These are phyloP conservation scores for Capsella rubella DNA, from an alignment of 441 rosid species.

Conservation along the genomic window DNA sequence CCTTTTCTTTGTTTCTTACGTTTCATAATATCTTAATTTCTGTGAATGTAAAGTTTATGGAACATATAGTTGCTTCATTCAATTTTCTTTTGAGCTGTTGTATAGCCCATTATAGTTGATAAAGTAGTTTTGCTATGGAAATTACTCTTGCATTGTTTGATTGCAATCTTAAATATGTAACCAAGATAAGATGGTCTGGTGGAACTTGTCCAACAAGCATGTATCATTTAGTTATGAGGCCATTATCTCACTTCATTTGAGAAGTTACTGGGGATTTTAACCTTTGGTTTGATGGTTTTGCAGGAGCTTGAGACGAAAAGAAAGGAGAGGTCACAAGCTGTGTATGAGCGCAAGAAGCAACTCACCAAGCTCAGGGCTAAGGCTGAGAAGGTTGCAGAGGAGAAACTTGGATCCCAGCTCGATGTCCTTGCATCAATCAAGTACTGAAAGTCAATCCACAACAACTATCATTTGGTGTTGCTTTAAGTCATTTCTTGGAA, in stretches of 20 bases:
- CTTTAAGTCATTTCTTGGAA: too few species aligned
- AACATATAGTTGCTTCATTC: not conserved
- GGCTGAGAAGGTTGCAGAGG: conserved; percentile 79
- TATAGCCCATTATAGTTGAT: not conserved
- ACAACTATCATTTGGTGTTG: conserved; percentile 6
- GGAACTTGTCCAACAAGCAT: not conserved
- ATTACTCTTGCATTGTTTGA: not conserved
- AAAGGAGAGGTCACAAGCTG: conserved; percentile 77
- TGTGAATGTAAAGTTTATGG: not conserved
- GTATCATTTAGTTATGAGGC: not conserved
- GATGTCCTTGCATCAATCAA: conserved; percentile 64
- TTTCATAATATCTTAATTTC: too few species aligned
- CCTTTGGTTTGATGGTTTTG: not conserved
- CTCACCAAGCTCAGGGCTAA: conserved; percentile 71
- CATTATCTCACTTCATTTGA: too few species aligned
- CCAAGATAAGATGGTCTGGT: not conserved
- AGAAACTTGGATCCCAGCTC: conserved; percentile 80
- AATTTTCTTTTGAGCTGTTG: not conserved
- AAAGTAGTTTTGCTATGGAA: not conserved
- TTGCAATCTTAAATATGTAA: not conserved
- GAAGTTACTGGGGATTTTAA: not conserved
- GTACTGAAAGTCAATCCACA: conserved; percentile 45
- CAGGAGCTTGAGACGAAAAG: conserved; percentile 88
- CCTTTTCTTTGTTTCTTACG: not conserved
- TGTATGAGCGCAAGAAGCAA: conserved; percentile 84